phyloP scores from a whole-genome alignment of 306 rosid species.

The Fragaria iinumae region DNA sequence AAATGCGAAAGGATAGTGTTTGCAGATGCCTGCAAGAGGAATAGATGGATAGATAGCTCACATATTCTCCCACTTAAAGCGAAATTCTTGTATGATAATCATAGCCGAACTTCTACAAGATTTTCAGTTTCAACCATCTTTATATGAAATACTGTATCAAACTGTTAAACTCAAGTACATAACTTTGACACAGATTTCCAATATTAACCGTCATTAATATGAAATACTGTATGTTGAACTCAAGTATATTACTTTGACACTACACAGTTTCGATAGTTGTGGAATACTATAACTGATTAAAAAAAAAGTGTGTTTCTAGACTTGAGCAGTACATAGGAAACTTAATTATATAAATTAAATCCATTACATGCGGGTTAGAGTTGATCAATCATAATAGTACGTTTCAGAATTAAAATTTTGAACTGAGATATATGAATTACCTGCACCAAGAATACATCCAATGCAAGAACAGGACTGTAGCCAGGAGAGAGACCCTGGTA shows the following conservation, averaged over 20 bases:
- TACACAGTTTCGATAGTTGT: neutral
- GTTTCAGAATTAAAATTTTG: neutral
- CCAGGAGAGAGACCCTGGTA: conserved; percentile 86
- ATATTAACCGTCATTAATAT: neutral
- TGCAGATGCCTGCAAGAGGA: conserved; percentile 76
- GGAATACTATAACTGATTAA: neutral
- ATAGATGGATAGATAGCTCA: neutral
- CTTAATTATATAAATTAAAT: neutral
- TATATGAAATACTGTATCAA: neutral
- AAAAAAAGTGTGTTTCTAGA: neutral
- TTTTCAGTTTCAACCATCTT: neutral
- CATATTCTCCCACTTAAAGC: neutral
- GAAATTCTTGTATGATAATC: neutral
- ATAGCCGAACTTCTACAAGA: neutral
- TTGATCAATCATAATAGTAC: neutral
- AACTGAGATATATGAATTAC: conserved; percentile 33
- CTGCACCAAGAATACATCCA: conserved; percentile 98
- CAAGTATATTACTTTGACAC: neutral
- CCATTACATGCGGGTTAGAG: neutral
- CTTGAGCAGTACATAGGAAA: neutral
- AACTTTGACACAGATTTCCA: neutral
- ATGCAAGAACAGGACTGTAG: conserved; percentile 84
- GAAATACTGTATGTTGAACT: neutral
- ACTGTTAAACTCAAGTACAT: neutral
- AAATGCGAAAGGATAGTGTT: conserved; percentile 95